Evolutionary conservation across 1,284 basidiomycete species (phyloP).

Genomic region (Megacollybia platyphylla): DNA sequence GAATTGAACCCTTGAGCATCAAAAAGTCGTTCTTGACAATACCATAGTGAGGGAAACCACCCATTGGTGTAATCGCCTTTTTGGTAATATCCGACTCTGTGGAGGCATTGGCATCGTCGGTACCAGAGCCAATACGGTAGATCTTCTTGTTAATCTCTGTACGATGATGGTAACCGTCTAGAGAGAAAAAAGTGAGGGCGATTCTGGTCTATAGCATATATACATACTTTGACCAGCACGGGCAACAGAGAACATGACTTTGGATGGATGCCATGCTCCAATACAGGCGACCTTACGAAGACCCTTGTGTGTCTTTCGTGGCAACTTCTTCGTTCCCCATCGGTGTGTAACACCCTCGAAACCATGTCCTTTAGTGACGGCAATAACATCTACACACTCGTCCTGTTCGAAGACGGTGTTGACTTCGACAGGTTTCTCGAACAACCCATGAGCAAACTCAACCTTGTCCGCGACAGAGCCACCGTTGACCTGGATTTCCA

Average conservation of each 20-base stretch:
- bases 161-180: constrained; percentile 97
- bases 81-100: constrained; percentile 91
- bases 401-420: constrained; percentile 88
- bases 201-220: not conserved
- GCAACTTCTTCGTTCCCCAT: constrained; percentile 99
- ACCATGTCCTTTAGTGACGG: constrained; percentile 98
- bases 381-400: constrained; percentile 95
- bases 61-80: constrained; percentile 96
- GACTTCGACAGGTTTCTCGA: constrained; percentile 95
- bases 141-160: constrained; percentile 99
- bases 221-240: constrained; percentile 95
- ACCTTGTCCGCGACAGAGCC: constrained; percentile 97
- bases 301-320: constrained; percentile 99
- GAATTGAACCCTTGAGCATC: constrained; percentile 89
- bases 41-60: constrained; percentile 99
- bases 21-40: constrained; percentile 98
- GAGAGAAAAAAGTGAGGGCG: constrained; percentile 6
- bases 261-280: constrained; percentile 97
- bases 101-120: constrained; percentile 77
- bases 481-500: constrained; percentile 99
- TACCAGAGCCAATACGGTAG: constrained; percentile 86
- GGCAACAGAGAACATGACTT: constrained; percentile 99
- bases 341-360: constrained; percentile 99
- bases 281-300: constrained; percentile 99
- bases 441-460: constrained; percentile 88